phyloP scores from a whole-genome alignment of 805 yeast genomes.

The Saturnispora galanensis region DNA sequence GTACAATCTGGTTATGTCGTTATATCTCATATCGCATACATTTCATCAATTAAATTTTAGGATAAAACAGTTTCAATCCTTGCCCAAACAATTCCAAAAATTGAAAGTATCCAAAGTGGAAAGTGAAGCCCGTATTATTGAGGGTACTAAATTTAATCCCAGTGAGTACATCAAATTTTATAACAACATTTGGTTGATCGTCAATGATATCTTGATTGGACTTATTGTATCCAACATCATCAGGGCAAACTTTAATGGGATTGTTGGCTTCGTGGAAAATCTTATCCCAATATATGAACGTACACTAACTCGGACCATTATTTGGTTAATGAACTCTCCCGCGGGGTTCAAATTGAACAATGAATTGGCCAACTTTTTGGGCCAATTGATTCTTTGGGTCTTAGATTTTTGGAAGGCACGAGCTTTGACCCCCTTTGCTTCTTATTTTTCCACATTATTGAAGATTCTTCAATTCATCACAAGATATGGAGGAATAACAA shows the following conservation, averaged over 20 bases:
- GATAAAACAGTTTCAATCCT: conserved; percentile 61
- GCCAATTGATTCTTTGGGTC: conserved; percentile 81
- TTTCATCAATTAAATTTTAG: conserved; percentile 75
- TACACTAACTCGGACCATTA: conserved; percentile 33
- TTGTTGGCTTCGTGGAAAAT: conserved; percentile 7
- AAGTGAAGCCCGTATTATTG: conserved; percentile 31
- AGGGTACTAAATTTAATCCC: conserved; percentile 30
- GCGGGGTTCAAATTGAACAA: conserved; percentile 89
- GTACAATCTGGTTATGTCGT: conserved; percentile 3
- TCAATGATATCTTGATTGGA: conserved; percentile 77
- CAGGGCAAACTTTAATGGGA: conserved; percentile 12
- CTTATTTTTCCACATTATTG: conserved; percentile 13
- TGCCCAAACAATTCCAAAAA: conserved; percentile 70
- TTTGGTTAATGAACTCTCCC: conserved; percentile 81
- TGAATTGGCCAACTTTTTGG: conserved; percentile 76
- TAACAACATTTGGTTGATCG: conserved; percentile 79
- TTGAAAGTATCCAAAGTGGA: conserved; percentile 31
- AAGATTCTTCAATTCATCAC: conserved; percentile 13
- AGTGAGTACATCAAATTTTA: conserved; percentile 68
- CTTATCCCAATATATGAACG: conserved; percentile 27
- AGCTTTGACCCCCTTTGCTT: conserved; percentile 12
- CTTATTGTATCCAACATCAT: conserved; percentile 43
- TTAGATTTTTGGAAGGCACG: conserved; percentile 49
- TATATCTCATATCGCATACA: conserved; percentile 22
- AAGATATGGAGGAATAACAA: conserved; percentile 48